These are phyloP conservation scores for Hirsutella rhossiliensis DNA, from an alignment of 2,329 filamentous ascomycete species.

Conservation along the genomic window DNA sequence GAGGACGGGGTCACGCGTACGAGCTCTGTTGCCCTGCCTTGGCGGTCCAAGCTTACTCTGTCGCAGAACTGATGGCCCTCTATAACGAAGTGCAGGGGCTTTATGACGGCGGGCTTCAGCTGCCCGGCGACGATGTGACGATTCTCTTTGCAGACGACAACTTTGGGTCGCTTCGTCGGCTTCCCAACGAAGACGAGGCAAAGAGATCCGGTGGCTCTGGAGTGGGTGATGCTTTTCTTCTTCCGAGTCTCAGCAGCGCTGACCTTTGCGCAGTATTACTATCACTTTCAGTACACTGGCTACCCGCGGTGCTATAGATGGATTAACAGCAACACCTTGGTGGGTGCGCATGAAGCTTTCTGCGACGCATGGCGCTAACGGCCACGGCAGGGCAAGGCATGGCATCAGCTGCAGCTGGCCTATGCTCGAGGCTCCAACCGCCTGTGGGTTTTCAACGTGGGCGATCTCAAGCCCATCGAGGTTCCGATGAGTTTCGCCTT, in stretches of 20 bases:
- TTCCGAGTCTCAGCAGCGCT: constrained; percentile 5
- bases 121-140: constrained; percentile 50
- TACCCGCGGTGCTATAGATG: constrained; percentile 47
- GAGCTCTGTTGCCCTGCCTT: constrained; percentile 6
- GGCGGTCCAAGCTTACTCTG: neutral
- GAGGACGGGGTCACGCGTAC: constrained; percentile 28
- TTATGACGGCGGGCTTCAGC: constrained; percentile 45
- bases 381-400: constrained; percentile 18
- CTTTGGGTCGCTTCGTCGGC: constrained; percentile 44
- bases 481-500: constrained; percentile 42
- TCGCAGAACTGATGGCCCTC: constrained; percentile 45
- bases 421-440: constrained; percentile 33
- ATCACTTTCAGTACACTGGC: constrained; percentile 52
- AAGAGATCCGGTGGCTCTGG: constrained; percentile 43
- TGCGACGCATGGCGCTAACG: accelerated
- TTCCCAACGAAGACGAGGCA: constrained; percentile 41
- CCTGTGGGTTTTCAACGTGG: constrained; percentile 53
- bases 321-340: constrained; percentile 49
- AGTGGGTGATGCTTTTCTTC: constrained; percentile 17
- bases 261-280: constrained; percentile 23
- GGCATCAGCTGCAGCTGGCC: constrained; percentile 44
- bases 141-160: constrained; percentile 53
- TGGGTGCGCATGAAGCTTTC: constrained; percentile 8
- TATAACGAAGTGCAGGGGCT: constrained; percentile 56
- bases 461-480: constrained; percentile 48